Evolutionary conservation across 805 yeast species (phyloP), one percentile per base, ranked within the genome.

Genomic region (Lachancea kluyveri): DNA sequence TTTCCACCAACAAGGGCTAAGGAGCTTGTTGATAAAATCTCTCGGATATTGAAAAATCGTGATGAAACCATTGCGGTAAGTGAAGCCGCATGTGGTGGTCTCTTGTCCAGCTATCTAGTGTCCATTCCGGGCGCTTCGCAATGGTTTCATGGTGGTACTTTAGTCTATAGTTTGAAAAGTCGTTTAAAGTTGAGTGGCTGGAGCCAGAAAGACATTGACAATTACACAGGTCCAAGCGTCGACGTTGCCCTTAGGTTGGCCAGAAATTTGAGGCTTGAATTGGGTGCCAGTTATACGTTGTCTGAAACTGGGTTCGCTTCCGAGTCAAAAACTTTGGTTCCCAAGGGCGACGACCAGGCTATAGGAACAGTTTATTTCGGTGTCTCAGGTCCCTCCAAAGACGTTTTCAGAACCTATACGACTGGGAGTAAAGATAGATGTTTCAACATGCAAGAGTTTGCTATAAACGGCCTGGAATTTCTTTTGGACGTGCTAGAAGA

Each of bases 41-140:
- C 92, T 0, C 57, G 53, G 21, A 62, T 77, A 4, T 64, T 85
- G 15, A 57, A 71, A 12, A 50, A 54, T 12, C 63, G 76, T 17
- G 57, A 67, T 9, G 77, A 79, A 51, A 81, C 94, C 1, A 60
- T 85, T 14, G 83, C 94, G 0, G 79, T 82, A 1, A 77, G 88
- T 5, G 95, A 85, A 48, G 87, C 88, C 3, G 94, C 95, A 0
- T 85, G 95, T 54, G 95, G 95, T 6, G 95, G 95, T 0, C 65
- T 85, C 10, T 60, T 85, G 6, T 78, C 92, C 3, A 83, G 94
- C 1, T 84, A 82, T 47, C 54, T 85, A 13, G 86, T 86, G 5
- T 72, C 90, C 1, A 75, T 82, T 3, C 88, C 94, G 0, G 95
- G 95, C 4, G 95, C 95, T 0, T 79, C 92, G 7, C 61, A 68